Percentiles rank a stretch among this genome's conserved stretches.
phyloP scores from a whole-genome alignment of 2,329 filamentous ascomycete genomes.

The Cercospora sesami region DNA sequence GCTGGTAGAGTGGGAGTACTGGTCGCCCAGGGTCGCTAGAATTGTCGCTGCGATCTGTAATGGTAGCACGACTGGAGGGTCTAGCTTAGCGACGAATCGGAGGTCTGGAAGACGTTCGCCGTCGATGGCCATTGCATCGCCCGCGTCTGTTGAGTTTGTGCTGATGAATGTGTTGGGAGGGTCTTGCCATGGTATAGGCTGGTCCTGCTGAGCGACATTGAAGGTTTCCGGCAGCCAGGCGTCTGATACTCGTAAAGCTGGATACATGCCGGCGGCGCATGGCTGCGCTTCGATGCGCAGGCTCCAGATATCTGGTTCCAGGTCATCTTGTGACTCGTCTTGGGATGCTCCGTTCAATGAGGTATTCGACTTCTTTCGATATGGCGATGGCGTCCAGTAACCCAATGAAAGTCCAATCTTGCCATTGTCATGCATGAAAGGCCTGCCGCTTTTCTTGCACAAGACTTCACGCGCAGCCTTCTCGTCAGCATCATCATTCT shows the following conservation, averaged over 20 bases:
- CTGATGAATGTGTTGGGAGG: slow-evolving; percentile 63
- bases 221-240: slow-evolving; percentile 71
- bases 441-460: slow-evolving; percentile 69
- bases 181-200: slow-evolving; percentile 61
- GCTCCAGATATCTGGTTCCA: slow-evolving; percentile 56
- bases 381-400: slow-evolving; percentile 60
- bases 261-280: slow-evolving; percentile 50
- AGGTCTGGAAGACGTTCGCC: slow-evolving; percentile 63
- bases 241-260: slow-evolving; percentile 68
- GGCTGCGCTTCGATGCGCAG: slow-evolving; percentile 66
- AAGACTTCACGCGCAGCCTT: slow-evolving; percentile 56
- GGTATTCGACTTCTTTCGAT: slow-evolving; percentile 40
- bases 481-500: slow-evolving; percentile 39
- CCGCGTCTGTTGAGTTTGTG: slow-evolving; percentile 37
- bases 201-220: slow-evolving; percentile 66
- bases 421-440: slow-evolving; percentile 67
- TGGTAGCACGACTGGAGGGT: slow-evolving; percentile 72
- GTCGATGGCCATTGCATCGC: slow-evolving; percentile 56
- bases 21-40: slow-evolving; percentile 58
- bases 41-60: slow-evolving; percentile 64
- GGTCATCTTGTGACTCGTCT: background rate
- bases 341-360: slow-evolving; percentile 34
- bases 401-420: slow-evolving; percentile 70
- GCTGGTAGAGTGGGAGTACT: slow-evolving; percentile 49
- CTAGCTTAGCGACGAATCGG: slow-evolving; percentile 71